Evolutionary conservation across 202 grass and related monocot species (phyloP).

Genomic region (Carex sylvatica): DNA sequence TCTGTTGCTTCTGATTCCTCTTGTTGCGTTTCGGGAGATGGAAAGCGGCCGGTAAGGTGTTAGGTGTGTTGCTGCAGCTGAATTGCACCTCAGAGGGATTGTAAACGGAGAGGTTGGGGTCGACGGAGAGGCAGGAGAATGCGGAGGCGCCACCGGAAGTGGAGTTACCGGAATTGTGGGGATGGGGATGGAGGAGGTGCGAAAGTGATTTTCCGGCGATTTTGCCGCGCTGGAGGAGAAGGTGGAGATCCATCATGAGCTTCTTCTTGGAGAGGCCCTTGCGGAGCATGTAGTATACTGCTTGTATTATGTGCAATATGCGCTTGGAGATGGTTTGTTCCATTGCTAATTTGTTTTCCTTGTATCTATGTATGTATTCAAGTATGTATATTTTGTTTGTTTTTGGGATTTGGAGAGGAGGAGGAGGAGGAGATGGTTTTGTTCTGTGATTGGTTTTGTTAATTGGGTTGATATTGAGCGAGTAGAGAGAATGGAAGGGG

Average conservation of each 20-base stretch:
- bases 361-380: background rate
- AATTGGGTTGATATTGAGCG: constrained; percentile 40
- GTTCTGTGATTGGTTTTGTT: constrained; percentile 11
- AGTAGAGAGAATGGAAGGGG: constrained; percentile 33
- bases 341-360: constrained; percentile 3
- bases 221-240: constrained; percentile 79
- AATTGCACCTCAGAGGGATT: constrained; percentile 72
- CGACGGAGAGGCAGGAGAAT: background rate
- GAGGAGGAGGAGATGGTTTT: background rate
- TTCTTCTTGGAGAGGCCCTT: constrained; percentile 60
- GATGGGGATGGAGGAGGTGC: constrained; percentile 46
- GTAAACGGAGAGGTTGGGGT: constrained; percentile 31
- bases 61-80: constrained; percentile 88
- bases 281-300: constrained; percentile 79
- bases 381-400: background rate
- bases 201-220: constrained; percentile 55
- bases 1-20: background rate
- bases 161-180: constrained; percentile 19
- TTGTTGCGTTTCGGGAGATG: constrained; percentile 40
- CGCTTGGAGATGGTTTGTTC: constrained; percentile 55
- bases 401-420: background rate
- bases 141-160: no score
- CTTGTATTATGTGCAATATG: constrained; percentile 49
- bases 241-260: constrained; percentile 81
- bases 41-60: constrained; percentile 22